Evolutionary conservation across 164 flowering plant species (phyloP), one percentile per base, ranked within the genome.

Genomic region (Macadamia tetraphylla): DNA sequence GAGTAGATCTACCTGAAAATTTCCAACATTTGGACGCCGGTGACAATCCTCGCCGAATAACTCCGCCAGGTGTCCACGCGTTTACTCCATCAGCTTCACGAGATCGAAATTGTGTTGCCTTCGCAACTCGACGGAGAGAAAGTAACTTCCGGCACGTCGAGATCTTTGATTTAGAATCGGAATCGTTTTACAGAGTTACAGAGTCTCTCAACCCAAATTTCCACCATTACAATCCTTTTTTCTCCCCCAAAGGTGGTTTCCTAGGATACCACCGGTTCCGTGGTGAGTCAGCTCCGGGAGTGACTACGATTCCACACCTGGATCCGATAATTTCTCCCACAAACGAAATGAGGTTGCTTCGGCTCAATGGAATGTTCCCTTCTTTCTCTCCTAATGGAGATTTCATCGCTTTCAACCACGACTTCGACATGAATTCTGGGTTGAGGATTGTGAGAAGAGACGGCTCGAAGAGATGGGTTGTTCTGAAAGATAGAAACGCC

Each of bases 161-260:
- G 81, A 71, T 92, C 9, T 87, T 83, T 64, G 86, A 92, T 58
- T 43, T 81, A 0, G 87, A 81, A 14, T 63, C 80, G 2, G 63
- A 72, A 40, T 42, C 71, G 32, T 88, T 90, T 62, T 15, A 44
- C 46, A 80, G 80, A 1, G 85, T 92, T 6, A 88, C 96, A 1
- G 86, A 82, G 75, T 12, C 60, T 2, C 6, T 86, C 2, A 91
- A 86, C 67, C 94, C 91, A 10, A 67, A 53, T 44, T 65, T 84
- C 69, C 93, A 90, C 73, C 96, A 90, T 48, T 93, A 89, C 79
- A 93, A 84, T 70, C 98, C 98, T 1, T 93, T 93, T 61, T 79
- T 93, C 68, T 89, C 97, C 2, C 81, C 86, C 2, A 78, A 80
- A 23, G 85, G 86, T 3, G 67, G 67, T 4, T 80, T 70, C 15